Percentiles rank a stretch among this genome's conserved stretches.
Evolutionary conservation across 2,329 filamentous ascomycete species (phyloP).

Genomic region (Macrophomina pseudophaseolina): DNA sequence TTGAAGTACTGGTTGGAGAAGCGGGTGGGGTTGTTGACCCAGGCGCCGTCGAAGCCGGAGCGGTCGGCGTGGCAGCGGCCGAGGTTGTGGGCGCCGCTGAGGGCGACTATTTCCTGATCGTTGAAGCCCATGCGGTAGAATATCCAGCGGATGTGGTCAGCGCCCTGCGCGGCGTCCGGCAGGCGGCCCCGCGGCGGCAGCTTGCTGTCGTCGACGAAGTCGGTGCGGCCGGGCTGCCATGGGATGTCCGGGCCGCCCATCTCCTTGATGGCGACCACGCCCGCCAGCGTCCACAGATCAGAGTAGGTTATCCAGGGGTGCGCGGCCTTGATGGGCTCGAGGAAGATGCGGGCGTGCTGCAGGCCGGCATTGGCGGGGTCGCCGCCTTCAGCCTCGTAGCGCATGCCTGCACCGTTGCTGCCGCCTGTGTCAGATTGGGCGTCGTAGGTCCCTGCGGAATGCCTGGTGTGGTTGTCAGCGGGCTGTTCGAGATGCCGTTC

Average conservation of each 20-base stretch:
- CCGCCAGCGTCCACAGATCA: slow-evolving; percentile 69
- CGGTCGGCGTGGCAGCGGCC: slow-evolving; percentile 62
- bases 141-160: slow-evolving; percentile 60
- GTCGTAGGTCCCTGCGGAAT: slow-evolving; percentile 68
- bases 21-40: slow-evolving; percentile 64
- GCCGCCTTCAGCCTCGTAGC: slow-evolving; percentile 67
- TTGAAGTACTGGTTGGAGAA: slow-evolving; percentile 65
- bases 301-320: slow-evolving; percentile 70
- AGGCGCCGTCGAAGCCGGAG: slow-evolving; percentile 63
- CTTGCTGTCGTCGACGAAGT: slow-evolving; percentile 65
- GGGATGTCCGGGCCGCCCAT: slow-evolving; percentile 64
- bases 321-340: slow-evolving; percentile 64
- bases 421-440: slow-evolving; percentile 64
- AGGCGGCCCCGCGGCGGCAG: slow-evolving; percentile 63
- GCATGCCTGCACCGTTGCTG: slow-evolving; percentile 69
- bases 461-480: slow-evolving; percentile 47
- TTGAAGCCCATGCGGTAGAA: slow-evolving; percentile 67
- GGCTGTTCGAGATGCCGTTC: background rate
- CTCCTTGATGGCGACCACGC: slow-evolving; percentile 62
- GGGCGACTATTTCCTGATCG: slow-evolving; percentile 64
- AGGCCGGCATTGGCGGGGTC: slow-evolving; percentile 70
- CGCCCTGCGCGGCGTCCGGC: slow-evolving; percentile 60
- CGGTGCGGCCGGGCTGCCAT: slow-evolving; percentile 65
- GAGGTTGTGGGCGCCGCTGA: slow-evolving; percentile 62
- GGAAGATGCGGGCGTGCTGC: slow-evolving; percentile 66